Conservation (phyloP, 306 rosid genomes). For the Lathyrus sativus region DNA sequence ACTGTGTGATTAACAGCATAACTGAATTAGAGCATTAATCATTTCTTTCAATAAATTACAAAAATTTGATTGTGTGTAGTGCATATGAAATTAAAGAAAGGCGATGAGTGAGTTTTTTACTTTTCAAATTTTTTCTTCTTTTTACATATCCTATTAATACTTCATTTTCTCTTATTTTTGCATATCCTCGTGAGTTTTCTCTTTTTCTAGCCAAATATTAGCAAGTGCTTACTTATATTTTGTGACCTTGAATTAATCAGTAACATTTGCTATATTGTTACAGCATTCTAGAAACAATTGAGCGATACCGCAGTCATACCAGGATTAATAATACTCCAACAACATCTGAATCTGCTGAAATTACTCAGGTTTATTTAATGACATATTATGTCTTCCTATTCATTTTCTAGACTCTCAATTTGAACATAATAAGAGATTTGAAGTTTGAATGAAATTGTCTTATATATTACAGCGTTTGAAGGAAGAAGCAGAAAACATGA, state of each 20-base stretch:
- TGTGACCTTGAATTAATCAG: not conserved
- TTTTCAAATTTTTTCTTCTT: not conserved
- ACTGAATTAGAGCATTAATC: not conserved
- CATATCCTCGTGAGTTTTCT: no score
- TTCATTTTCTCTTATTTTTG: not conserved
- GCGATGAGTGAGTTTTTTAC: not conserved
- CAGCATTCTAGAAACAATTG: not conserved
- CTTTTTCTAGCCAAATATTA: no score
- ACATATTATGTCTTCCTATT: no score
- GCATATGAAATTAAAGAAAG: conserved; percentile 1
- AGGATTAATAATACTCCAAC: not conserved
- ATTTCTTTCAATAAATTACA: not conserved
- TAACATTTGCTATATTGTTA: not conserved
- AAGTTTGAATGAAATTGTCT: no score
- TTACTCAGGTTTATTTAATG: no score
- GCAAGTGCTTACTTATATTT: not conserved
- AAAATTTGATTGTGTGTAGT: not conserved
- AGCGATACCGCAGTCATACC: not conserved
- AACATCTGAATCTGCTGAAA: no score
- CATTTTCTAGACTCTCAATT: no score
- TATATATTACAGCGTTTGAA: no score
- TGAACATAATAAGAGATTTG: no score
- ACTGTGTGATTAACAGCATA: no score
- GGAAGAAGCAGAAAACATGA: no score
- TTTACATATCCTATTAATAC: not conserved